Conservation (phyloP, 306 rosid species). For the Parietaria judaica region DNA sequence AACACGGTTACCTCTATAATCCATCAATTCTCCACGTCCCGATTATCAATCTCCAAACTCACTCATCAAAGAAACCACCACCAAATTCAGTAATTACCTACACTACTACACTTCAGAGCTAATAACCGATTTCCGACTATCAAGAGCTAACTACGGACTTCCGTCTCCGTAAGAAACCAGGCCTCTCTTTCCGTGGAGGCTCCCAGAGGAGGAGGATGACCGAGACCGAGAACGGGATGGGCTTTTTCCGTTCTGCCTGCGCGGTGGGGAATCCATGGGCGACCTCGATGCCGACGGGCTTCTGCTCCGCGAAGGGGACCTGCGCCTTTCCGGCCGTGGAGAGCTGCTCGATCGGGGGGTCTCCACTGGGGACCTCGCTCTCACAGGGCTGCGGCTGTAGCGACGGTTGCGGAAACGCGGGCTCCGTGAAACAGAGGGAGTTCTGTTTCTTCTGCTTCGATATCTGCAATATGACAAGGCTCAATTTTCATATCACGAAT, state of each 20-base stretch:
- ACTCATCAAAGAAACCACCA: no score
- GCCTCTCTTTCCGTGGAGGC: slow-evolving; percentile 67
- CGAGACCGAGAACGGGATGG: slow-evolving; percentile 5
- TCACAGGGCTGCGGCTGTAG: slow-evolving; percentile 58
- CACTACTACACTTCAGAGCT: not conserved
- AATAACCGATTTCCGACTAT: not conserved
- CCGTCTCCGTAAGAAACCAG: slow-evolving; percentile 80
- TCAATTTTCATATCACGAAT: no score
- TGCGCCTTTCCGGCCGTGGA: slow-evolving; percentile 38
- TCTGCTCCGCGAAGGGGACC: slow-evolving; percentile 51
- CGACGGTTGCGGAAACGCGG: slow-evolving; percentile 59
- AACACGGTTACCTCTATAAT: no score
- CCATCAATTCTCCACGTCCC: no score
- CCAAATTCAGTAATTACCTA: no score
- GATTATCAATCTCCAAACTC: no score
- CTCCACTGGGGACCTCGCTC: slow-evolving; percentile 54
- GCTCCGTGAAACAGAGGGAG: slow-evolving; percentile 71
- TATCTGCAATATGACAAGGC: slow-evolving; percentile 36
- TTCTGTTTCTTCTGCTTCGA: slow-evolving; percentile 80
- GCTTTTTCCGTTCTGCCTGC: slow-evolving; percentile 31
- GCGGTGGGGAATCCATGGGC: slow-evolving; percentile 49
- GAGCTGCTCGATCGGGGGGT: slow-evolving; percentile 39
- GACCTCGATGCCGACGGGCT: slow-evolving; percentile 52
- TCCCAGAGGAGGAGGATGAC: slow-evolving; percentile 41
- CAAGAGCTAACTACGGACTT: slow-evolving; percentile 21